Evolutionary conservation across 176 grass and related monocot species (phyloP), one percentile per base, ranked within the genome.

Genomic region (Secale cereale): DNA sequence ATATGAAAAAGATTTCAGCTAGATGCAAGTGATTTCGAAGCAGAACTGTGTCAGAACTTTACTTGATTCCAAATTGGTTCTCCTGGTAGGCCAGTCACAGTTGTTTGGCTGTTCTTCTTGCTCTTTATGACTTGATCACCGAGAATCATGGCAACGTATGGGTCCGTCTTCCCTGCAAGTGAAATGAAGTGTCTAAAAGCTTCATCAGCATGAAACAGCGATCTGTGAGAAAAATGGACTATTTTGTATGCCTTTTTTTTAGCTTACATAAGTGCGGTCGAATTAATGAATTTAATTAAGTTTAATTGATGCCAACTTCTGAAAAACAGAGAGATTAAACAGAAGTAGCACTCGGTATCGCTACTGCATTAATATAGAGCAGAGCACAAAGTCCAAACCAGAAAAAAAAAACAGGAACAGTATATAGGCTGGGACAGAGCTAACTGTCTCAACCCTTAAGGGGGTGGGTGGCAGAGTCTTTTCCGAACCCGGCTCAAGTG

Each of bases 61-160:
- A 99, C 97, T 92, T 99, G 97, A 84, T 99, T 99, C 97, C 97
- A 99, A 50, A 99, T 99, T 41, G 97, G 97, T 85, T 96, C 88
- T 56, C 80, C 97, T 40, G 97, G 97, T 65, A 73, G 81, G 31
- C 97, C 97, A 89, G 86, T 99, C 27, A 99, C 93, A 25, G 93
- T 96, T 79, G 97, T 99, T 88, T 94, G 93, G 67, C 97, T 96
- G 86, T 99, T 99, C 76, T 95, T 99, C 86, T 99, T 99, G 79
- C 97, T 99, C 78, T 91, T 92, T 87, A 99, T 96, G 7, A 85
- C 88, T 88, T 99, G 97, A 89, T 99, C 93, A 63, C 88, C 93
- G 23, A 99, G 82, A 81, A 76, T 96, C 86, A 99, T 85, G 31
- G 87, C 81, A 86, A 96, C 97, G n/a, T 96, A 96, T 80, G 97